Evolutionary conservation across 495 filamentous ascomycete species (phyloP).

Genomic region (Penicillium maclennaniae): DNA sequence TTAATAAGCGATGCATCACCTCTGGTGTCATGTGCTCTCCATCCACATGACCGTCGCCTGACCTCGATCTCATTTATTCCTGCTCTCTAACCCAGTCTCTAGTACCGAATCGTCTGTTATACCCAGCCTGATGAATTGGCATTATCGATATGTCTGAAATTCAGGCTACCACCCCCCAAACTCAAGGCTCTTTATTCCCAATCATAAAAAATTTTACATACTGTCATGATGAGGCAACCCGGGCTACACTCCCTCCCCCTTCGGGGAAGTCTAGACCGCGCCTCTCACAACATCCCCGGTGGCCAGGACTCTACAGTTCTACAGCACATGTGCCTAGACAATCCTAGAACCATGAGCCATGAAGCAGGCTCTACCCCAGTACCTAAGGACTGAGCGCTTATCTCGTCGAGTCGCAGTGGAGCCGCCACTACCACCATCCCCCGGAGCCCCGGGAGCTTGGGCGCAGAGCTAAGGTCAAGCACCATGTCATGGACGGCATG

Average conservation of each 20-base stretch:
- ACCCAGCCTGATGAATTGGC: no score
- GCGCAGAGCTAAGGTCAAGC: slow-evolving; percentile 21
- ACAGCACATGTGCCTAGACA: background rate
- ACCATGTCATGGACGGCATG: slow-evolving; percentile 23
- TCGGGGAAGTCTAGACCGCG: slow-evolving; percentile 7
- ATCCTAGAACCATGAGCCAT: no score
- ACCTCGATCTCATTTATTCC: background rate
- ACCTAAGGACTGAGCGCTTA: slow-evolving; percentile 23
- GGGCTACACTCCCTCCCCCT: background rate
- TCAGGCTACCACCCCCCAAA: background rate
- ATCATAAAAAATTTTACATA: slow-evolving; percentile 18
- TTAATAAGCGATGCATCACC: background rate
- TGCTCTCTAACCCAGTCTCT: background rate
- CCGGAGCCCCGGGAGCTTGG: slow-evolving; percentile 11
- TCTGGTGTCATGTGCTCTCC: slow-evolving; percentile 6
- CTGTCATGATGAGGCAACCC: slow-evolving; percentile 17
- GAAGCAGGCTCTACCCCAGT: background rate
- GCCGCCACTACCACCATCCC: slow-evolving; percentile 17
- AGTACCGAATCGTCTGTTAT: background rate
- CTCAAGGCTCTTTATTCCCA: background rate
- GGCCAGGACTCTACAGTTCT: background rate
- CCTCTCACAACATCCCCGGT: background rate
- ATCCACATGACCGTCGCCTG: slow-evolving; percentile 7
- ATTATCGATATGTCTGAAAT: background rate
- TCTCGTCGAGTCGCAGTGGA: slow-evolving; percentile 17